Base-by-base conservation (phyloP, 805 yeast species). In the Candida ascalaphidarum region DNA sequence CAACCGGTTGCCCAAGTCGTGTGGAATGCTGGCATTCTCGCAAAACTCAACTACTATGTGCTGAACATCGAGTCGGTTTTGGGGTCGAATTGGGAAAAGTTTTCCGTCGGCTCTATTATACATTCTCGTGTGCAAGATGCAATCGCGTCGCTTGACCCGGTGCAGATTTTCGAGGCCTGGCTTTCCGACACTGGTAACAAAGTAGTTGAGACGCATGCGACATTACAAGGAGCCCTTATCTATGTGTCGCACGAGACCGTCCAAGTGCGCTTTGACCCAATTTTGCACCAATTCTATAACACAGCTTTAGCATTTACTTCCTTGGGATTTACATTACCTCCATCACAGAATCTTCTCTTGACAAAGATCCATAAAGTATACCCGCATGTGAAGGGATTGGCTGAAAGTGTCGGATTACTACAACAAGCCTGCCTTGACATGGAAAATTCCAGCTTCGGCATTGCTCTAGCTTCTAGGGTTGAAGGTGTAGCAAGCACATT, bases 71-170 rank as follows among this genome's bases (percentile, higher is more conserved):
- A 37, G 7, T 32, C 25, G n/a, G 24, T 54, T 5, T 41, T 59
- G 14, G 69, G 69, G 1, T 25, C 29, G 3, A 50, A 48, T 21
- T 62, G 69, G 69, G 40, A 41, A 22, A 50, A 56, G 26, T 62
- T 52, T 35, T 50, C 66, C 2, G 24, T 47, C 10, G 96, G 95
- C 0, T 68, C 65, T 29, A 71, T 67, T 35, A 68, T 89, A 1
- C 57, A 67, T 8, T 48, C 58, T 2, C 82, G 74, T 34, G 61
- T 72, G 14, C 39, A 47, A 2, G 49, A 57, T 0, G 58, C 81
- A 26, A 41, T 59, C n/a, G 50, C 58, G 14, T 69, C 65, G 26
- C 49, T 76, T 8, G 59, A 77, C 27, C 44, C 73, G 0, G 50
- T 62, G 16, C 34, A 30, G 0, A 39, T 68, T 0, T 68, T 65